Percentiles rank a stretch among this genome's conserved stretches.
Evolutionary conservation across 2,329 filamentous ascomycete genomes (phyloP).

Genomic region (Penicillium freii): DNA sequence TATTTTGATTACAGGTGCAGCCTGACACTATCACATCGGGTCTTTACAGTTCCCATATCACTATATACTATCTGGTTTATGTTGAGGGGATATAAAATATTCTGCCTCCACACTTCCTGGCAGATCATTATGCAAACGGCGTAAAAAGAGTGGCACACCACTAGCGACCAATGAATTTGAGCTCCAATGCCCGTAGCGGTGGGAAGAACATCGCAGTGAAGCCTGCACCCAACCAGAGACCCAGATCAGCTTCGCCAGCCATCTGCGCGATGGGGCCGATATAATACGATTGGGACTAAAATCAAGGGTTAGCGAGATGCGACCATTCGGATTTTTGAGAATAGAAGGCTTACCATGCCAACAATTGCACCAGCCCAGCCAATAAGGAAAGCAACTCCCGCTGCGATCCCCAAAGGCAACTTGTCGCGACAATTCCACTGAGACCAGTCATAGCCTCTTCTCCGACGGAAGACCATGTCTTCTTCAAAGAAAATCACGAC

Average conservation of each 20-base stretch:
- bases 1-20: not conserved
- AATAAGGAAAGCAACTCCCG: constrained; percentile 37
- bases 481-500: constrained; percentile 45
- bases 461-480: constrained; percentile 43
- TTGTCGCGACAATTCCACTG: constrained; percentile 40
- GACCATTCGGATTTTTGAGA: not conserved
- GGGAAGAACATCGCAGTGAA: constrained; percentile 39
- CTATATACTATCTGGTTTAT: not conserved
- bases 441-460: constrained; percentile 42
- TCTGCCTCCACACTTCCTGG: not conserved
- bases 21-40: not conserved
- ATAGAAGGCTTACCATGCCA: constrained; percentile 35
- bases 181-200: constrained; percentile 36
- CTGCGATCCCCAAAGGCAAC: constrained; percentile 45
- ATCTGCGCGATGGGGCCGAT: constrained; percentile 38
- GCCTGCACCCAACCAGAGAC: constrained; percentile 37
- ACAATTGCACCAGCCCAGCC: constrained; percentile 44
- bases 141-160: no score
- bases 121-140: not conserved
- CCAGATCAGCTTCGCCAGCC: constrained; percentile 37
- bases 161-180: constrained; percentile 30
- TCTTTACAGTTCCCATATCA: not conserved
- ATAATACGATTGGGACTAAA: constrained; percentile 40
- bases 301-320: not conserved
- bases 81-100: not conserved